phyloP scores from a whole-genome alignment of 169 alveolate species.

The Toxoplasma gondii region DNA sequence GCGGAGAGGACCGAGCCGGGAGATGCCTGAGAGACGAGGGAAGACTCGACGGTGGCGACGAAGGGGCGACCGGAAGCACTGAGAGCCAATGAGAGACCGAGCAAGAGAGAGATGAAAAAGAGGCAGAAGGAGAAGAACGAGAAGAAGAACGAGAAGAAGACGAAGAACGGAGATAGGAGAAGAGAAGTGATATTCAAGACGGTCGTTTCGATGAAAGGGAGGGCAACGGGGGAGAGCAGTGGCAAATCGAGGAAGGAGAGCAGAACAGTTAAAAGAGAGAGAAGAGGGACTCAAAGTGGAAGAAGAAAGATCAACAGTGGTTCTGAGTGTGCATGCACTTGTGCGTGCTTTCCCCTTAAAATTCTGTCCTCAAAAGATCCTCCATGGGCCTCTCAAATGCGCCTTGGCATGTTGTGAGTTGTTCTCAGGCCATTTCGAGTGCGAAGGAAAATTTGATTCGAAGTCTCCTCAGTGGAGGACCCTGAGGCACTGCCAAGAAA shows the following conservation, averaged over 20 bases:
- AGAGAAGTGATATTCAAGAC: too few relatives aligned
- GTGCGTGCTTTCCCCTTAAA: background rate
- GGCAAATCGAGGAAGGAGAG: too few relatives aligned
- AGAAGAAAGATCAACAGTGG: too few relatives aligned
- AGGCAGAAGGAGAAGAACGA: background rate
- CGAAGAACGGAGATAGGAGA: background rate
- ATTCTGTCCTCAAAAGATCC: too few relatives aligned
- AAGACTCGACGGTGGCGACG: background rate
- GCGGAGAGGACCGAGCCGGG: background rate
- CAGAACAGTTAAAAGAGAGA: background rate
- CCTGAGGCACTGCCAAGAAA: background rate
- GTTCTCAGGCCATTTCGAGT: constrained; percentile 6
- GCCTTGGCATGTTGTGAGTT: background rate
- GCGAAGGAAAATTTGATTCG: constrained; percentile 37
- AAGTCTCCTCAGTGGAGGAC: constrained; percentile 32
- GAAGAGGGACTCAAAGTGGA: background rate
- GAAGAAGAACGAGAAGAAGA: background rate
- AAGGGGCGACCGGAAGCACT: background rate
- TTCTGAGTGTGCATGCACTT: background rate
- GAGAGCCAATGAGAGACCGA: background rate
- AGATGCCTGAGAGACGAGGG: background rate
- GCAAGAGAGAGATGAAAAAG: background rate
- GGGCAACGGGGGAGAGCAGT: too few relatives aligned
- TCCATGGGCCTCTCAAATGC: too few relatives aligned
- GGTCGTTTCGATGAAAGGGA: too few relatives aligned